A percentile compares a stretch with the other conserved stretches of the same genome.
phyloP scores from a whole-genome alignment of 2,329 filamentous ascomycete genomes.

The Talaromyces funiculosus region DNA sequence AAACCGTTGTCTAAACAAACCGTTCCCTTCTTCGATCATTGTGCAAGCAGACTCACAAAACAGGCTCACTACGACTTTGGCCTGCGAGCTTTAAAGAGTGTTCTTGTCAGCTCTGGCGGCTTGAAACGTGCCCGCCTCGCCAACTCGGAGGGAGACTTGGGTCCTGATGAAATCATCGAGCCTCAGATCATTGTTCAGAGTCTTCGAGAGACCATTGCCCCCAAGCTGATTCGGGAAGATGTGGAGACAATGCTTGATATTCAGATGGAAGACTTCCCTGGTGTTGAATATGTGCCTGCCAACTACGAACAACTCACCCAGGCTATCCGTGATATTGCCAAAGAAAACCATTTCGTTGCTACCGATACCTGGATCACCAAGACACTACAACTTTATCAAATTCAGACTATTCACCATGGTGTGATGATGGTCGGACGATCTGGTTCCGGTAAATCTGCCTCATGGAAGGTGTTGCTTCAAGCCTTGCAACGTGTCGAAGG shows the following conservation, averaged over 20 bases:
- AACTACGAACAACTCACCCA: slow-evolving; percentile 72
- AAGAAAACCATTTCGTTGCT: slow-evolving; percentile 78
- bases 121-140: slow-evolving; percentile 80
- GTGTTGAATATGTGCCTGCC: slow-evolving; percentile 86
- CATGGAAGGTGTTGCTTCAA: slow-evolving; percentile 88
- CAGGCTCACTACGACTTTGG: slow-evolving; percentile 99
- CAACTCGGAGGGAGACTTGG: slow-evolving; percentile 50
- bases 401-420: slow-evolving; percentile 95
- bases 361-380: slow-evolving; percentile 98
- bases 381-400: slow-evolving; percentile 93
- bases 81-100: slow-evolving; percentile 94
- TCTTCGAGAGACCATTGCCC: slow-evolving; percentile 94
- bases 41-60: slow-evolving; percentile 73
- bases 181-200: slow-evolving; percentile 98
- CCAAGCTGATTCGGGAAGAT: slow-evolving; percentile 90
- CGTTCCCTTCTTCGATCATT: slow-evolving; percentile 96
- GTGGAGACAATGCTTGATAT: slow-evolving; percentile 82
- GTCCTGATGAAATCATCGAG: slow-evolving; percentile 70
- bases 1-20: slow-evolving; percentile 91
- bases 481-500: slow-evolving; percentile 87
- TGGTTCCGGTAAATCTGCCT: slow-evolving; percentile 92
- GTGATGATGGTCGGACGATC: slow-evolving; percentile 99
- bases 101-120: slow-evolving; percentile 93
- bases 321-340: slow-evolving; percentile 76
- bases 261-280: slow-evolving; percentile 81